Evolutionary conservation across 2,329 filamentous ascomycete species (phyloP), one percentile per base, ranked within the genome.

Genomic region (Fusarium dlaminii): DNA sequence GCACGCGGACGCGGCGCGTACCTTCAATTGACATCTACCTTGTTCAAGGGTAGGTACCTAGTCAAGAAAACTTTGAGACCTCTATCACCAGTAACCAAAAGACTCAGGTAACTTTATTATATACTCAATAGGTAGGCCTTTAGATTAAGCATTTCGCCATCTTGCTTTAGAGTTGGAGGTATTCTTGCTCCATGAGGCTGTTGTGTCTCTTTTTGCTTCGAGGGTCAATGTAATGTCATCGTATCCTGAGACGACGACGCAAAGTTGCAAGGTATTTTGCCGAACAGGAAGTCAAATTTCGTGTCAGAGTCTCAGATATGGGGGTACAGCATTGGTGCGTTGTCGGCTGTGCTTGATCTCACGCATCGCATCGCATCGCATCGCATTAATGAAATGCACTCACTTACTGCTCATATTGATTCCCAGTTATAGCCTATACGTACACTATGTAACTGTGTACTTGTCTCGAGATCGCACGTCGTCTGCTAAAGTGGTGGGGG

Each of bases 1-100:
- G 39, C 52, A 60, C 66, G 67, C 59, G 71, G 63, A 68, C 68
- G 63, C 67, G 67, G 72, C 67, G 71, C 72, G 71, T 74, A 73
- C 57, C 56, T 70, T 70, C 45, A 66, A 70, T 65, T 70, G 67
- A 69, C 66, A 61, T 51, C 29, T 36, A 17, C 36, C 49, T 36
- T 27, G 27, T 17, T 22, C 22, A 34, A 24, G 22, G 30, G 30
- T 24, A 20, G 22, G 29, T 29, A 17, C 22, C 13, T 48, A 30
- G 27, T 30, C 30, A 24, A 24, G 48, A 34, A 51, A 51, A 18
- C 15, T 18, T 51, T 51, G 46, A 32, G 22, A 18, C 17, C 30
- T 51, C 30, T 51, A 24, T 51, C 12, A 18, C 17, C 48, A 51
- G 22, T 51, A 18, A 51, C 48, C 30, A 49, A 22, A 17, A 30